These are phyloP conservation scores for Hericium rajendrae DNA, from an alignment of 768 basidiomycete species.

Conservation along the genomic window DNA sequence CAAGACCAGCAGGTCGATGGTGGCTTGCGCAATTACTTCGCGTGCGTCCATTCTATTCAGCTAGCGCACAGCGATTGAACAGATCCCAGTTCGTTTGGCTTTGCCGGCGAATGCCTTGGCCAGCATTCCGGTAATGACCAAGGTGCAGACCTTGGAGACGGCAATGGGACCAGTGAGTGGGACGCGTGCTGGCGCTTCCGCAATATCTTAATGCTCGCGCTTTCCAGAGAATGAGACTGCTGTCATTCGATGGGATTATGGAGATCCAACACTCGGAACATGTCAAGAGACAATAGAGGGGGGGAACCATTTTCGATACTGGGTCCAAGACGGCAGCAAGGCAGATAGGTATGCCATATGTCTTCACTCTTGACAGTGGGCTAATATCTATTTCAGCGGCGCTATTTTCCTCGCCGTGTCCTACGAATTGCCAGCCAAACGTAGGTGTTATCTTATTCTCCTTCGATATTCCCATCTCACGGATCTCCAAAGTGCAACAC, in stretches of 20 bases:
- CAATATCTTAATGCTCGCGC: background rate
- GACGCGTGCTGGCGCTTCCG: background rate
- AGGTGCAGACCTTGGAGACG: conserved; percentile 75
- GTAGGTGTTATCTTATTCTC: conserved; percentile 27
- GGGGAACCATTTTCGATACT: conserved; percentile 84
- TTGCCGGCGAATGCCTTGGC: conserved; percentile 75
- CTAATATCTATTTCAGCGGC: conserved; percentile 30
- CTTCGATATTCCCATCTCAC: background rate
- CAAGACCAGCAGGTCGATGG: conserved; percentile 50
- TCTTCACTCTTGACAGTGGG: background rate
- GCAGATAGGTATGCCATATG: conserved; percentile 42
- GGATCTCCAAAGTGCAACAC: conserved; percentile 37
- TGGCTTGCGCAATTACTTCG: conserved; percentile 73
- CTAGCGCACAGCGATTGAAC: background rate
- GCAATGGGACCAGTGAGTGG: conserved; percentile 54
- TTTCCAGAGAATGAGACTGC: conserved; percentile 66
- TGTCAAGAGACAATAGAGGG: conserved; percentile 82
- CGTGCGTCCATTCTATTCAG: conserved; percentile 36
- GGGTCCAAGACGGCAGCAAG: conserved; percentile 62
- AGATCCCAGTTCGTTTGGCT: conserved; percentile 50
- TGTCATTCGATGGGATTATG: conserved; percentile 81
- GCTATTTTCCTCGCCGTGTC: conserved; percentile 71
- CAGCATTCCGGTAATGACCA: conserved; percentile 67
- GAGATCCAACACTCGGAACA: conserved; percentile 69
- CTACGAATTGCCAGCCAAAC: conserved; percentile 56